Percentiles rank a stretch among this genome's conserved stretches.
Conservation (phyloP, 768 basidiomycete species). For the Amanita phalloides region DNA sequence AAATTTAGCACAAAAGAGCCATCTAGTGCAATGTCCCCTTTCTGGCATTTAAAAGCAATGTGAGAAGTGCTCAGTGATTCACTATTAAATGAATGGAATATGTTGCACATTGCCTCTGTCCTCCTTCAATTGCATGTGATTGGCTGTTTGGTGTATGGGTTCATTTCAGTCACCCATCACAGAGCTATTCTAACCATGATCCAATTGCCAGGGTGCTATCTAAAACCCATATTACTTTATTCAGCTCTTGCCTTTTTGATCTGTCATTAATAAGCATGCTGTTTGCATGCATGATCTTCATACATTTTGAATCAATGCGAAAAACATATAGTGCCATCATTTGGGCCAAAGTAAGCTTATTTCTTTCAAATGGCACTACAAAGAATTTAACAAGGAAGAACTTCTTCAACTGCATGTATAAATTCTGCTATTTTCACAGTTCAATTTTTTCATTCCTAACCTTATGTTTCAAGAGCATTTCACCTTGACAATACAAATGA, state of each 20-base stretch:
- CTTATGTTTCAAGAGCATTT: no score
- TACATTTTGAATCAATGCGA: conserved; percentile 55
- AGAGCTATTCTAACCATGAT: conserved; percentile 26
- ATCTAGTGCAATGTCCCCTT: conserved; percentile 8
- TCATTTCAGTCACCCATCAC: neutral
- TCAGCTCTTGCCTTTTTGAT: conserved; percentile 45
- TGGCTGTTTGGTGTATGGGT: neutral
- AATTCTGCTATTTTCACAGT: no score
- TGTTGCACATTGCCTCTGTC: conserved; percentile 22
- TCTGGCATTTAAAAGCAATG: conserved; percentile 13
- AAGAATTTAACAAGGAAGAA: no score
- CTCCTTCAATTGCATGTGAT: conserved; percentile 19
- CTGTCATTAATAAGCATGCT: conserved; percentile 52
- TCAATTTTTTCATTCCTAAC: no score
- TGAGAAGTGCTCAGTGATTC: conserved; percentile 22
- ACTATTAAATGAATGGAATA: conserved; percentile 24
- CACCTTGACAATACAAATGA: no score
- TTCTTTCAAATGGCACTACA: no score
- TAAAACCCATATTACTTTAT: conserved; percentile 45
- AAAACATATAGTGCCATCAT: conserved; percentile 52
- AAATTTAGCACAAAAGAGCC: neutral
- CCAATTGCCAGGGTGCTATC: conserved; percentile 26
- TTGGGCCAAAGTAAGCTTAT: conserved; percentile 50
- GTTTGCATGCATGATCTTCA: conserved; percentile 55
- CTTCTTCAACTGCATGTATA: no score